A percentile compares a stretch with the other conserved stretches of the same genome.
Evolutionary conservation across 2,329 filamentous ascomycete species (phyloP).

Genomic region (Ilyonectria mors-panacis): DNA sequence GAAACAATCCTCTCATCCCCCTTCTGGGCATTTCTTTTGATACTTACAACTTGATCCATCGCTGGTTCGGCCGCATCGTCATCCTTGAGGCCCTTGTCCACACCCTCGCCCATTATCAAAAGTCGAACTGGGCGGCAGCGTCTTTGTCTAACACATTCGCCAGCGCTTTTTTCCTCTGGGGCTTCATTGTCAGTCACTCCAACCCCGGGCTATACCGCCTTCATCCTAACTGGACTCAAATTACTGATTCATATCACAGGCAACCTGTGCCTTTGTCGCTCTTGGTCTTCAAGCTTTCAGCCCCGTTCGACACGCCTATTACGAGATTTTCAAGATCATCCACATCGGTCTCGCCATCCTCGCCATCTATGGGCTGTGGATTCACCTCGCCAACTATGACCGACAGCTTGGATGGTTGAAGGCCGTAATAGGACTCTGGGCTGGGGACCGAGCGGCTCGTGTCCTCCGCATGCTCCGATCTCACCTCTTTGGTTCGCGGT

Average conservation of each 20-base stretch:
- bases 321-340: conserved; percentile 82
- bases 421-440: conserved; percentile 77
- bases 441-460: conserved; percentile 72
- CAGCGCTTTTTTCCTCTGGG: conserved; percentile 69
- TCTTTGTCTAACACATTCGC: conserved; percentile 53
- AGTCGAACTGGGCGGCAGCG: conserved; percentile 64
- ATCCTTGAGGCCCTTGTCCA: conserved; percentile 79
- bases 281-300: conserved; percentile 80
- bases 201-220: not conserved
- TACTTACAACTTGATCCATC: conserved; percentile 85
- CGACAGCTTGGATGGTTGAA: conserved; percentile 63
- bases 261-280: conserved; percentile 71
- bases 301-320: conserved; percentile 82
- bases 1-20: conserved; percentile 84
- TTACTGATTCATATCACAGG: conserved; percentile 56
- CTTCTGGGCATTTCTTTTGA: conserved; percentile 83
- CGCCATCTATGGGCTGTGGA: conserved; percentile 75
- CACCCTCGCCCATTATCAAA: conserved; percentile 71
- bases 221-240: not conserved
- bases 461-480: conserved; percentile 73
- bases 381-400: conserved; percentile 71
- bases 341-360: conserved; percentile 77
- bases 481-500: conserved; percentile 78
- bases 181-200: conserved; percentile 71
- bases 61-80: conserved; percentile 85